Base-by-base conservation (phyloP, 768 basidiomycete genomes). In the Psilocybe cubensis region DNA sequence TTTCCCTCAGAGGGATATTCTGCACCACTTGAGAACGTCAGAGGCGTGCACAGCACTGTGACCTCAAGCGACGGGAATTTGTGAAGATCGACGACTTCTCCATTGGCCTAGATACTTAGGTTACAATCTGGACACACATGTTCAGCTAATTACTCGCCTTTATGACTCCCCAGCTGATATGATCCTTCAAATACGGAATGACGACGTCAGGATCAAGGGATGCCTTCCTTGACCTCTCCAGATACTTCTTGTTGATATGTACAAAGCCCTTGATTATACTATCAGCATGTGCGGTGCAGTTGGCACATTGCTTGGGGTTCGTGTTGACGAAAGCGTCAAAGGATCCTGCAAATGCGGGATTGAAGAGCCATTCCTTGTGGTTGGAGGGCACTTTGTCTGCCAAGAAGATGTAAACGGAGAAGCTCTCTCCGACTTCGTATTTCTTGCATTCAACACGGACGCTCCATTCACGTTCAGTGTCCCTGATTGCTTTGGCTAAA, bases 351-450 rank as follows among this genome's bases (percentile, higher is more conserved):
- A 75, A 76, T 50, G 68, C 64, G 3, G 68, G 58, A 57, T 68
- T 66, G 6, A 62, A 54, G 42, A 62, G 67, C 80, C 80, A 82
- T 14, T 75, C 58, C 9, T 57, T 54, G 7, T 72, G 66, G 47
- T 81, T 71, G 18, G 64, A 67, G 11, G 76, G 76, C 17, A 75
- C 74, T 2, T 54, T 57, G 1, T 79, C 82, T 4, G n/a, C n/a
- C n/a, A 84, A 66, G 77, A 83, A 83, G 47, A 84, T 57, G 18
- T 76, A 62, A 23, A 83, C 70, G 17, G 69, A 66, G 64, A 79
- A 83, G 65, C 77, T 78, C 3, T 67, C 48, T 3, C 74, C 75
- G 33, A 81, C 60, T 57, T 76, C 80, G 63, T 71, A 76, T 59
- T 80, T 77, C 66, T 79, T 76, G 66, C 75, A 68, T 27, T 67